phyloP scores from a whole-genome alignment of 495 filamentous ascomycete species.

The Lasiosphaeria ovina region DNA sequence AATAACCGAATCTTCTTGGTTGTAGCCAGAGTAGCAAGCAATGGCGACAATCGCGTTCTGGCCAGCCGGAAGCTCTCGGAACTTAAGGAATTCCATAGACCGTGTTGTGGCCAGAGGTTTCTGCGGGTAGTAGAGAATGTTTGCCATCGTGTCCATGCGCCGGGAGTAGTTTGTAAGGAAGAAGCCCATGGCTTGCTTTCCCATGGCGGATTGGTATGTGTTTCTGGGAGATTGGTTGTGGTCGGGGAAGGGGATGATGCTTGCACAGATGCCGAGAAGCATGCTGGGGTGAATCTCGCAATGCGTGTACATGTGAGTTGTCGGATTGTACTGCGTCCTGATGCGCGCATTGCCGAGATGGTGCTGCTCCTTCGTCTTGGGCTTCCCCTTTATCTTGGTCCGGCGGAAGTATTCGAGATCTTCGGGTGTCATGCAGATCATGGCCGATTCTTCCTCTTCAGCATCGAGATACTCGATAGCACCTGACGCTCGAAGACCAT shows the following conservation, averaged over 20 bases:
- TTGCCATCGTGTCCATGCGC: constrained; percentile 99
- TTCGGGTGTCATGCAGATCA: constrained; percentile 98
- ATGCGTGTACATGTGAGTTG: constrained; percentile 88
- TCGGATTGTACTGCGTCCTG: constrained; percentile 76
- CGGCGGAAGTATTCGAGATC: constrained; percentile 72
- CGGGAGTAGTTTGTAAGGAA: constrained; percentile 94
- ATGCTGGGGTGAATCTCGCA: constrained; percentile 99
- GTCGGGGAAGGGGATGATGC: constrained; percentile 99
- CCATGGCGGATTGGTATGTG: constrained; percentile 99
- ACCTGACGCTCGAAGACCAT: constrained; percentile 74
- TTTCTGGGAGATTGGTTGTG: constrained; percentile 99
- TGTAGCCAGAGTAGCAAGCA: constrained; percentile 96
- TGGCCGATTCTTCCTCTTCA: constrained; percentile 95
- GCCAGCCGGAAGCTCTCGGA: constrained; percentile 92
- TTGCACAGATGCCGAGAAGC: constrained; percentile 96
- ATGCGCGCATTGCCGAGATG: constrained; percentile 69
- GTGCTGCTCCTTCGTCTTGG: constrained; percentile 28
- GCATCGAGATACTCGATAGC: constrained; percentile 94
- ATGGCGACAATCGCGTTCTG: constrained; percentile 99
- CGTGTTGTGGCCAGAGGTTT: constrained; percentile 95
- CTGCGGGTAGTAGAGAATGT: constrained; percentile 98
- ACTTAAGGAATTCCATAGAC: constrained; percentile 98
- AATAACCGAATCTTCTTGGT: constrained; percentile 99
- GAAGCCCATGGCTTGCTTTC: constrained; percentile 99
- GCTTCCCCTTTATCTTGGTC: constrained; percentile 47